Evolutionary conservation across 805 yeast species (phyloP).

Genomic region (Lachancea thermotolerans): DNA sequence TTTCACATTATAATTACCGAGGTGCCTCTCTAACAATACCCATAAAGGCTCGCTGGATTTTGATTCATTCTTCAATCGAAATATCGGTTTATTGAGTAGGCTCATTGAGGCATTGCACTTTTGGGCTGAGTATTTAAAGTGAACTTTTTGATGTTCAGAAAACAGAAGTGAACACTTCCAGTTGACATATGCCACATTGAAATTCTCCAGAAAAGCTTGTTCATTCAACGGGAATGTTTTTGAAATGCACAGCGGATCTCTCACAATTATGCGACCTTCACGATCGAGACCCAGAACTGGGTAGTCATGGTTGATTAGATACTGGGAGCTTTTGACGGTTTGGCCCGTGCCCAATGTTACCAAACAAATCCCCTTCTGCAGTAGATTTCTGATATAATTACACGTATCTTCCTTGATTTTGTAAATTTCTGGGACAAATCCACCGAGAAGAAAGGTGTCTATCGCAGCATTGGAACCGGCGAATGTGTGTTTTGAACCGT

Average conservation of each 20-base stretch:
- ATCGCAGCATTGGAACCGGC: conserved; percentile 70
- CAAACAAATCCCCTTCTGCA: conserved; percentile 29
- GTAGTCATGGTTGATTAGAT: conserved; percentile 66
- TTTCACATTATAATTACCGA: conserved; percentile 18
- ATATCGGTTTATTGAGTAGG: conserved; percentile 38
- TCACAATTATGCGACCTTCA: conserved; percentile 19
- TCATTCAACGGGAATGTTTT: not conserved
- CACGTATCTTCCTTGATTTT: conserved; percentile 30
- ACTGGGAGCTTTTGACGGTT: conserved; percentile 20
- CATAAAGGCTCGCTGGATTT: conserved; percentile 32
- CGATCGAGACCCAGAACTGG: conserved; percentile 40
- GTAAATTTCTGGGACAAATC: conserved; percentile 66
- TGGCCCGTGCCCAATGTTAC: conserved; percentile 67
- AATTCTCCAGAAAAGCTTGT: conserved; percentile 5
- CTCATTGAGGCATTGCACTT: conserved; percentile 13
- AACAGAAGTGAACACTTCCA: conserved; percentile 46
- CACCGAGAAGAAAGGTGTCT: conserved; percentile 58
- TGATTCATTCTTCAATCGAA: conserved; percentile 33
- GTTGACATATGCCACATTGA: conserved; percentile 52
- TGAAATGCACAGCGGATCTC: conserved; percentile 36
- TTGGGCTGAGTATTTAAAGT: conserved; percentile 28
- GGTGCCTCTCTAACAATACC: conserved; percentile 46
- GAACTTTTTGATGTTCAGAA: conserved; percentile 14
- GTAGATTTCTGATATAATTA: conserved; percentile 18
- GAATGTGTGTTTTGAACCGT: conserved; percentile 49